Evolutionary conservation across 345 rosid species (phyloP).

Genomic region (Sisymbrium altissimum): DNA sequence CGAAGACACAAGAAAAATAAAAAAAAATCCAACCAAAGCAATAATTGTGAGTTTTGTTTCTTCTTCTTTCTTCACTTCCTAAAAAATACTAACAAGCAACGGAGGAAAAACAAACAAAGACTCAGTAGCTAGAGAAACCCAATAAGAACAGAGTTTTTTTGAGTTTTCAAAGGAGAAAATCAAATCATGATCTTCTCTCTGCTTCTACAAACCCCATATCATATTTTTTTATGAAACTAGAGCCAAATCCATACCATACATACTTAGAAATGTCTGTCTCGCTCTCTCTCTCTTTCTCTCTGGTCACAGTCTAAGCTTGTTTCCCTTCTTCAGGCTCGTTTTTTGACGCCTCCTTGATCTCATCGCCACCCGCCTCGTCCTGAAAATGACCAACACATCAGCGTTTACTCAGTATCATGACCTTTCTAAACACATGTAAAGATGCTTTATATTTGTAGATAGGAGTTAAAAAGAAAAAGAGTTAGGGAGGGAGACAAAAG

Average conservation of each 20-base stretch:
- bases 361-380: slow-evolving; percentile 82
- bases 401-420: background rate
- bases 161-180: background rate
- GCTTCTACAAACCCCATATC: slow-evolving; percentile 20
- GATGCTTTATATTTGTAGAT: background rate
- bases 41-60: background rate
- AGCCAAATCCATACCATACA: slow-evolving; percentile 21
- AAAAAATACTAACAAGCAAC: slow-evolving; percentile 1
- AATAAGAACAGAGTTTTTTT: background rate
- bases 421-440: background rate
- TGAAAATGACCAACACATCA: slow-evolving; percentile 23
- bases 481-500: slow-evolving; percentile 5
- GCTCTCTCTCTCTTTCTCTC: background rate
- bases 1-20: background rate
- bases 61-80: background rate
- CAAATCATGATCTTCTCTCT: slow-evolving; percentile 20
- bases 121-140: background rate
- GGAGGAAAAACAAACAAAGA: background rate
- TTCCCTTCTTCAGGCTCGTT: slow-evolving; percentile 53
- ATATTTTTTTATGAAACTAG: slow-evolving; percentile 14
- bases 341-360: slow-evolving; percentile 84
- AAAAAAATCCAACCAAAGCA: background rate
- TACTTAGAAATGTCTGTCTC: background rate
- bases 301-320: slow-evolving; percentile 16
- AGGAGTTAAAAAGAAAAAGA: background rate